These are phyloP conservation scores for Rachicladosporium sp. DNA, from an alignment of 2,329 filamentous ascomycete genomes.

Conservation along the genomic window DNA sequence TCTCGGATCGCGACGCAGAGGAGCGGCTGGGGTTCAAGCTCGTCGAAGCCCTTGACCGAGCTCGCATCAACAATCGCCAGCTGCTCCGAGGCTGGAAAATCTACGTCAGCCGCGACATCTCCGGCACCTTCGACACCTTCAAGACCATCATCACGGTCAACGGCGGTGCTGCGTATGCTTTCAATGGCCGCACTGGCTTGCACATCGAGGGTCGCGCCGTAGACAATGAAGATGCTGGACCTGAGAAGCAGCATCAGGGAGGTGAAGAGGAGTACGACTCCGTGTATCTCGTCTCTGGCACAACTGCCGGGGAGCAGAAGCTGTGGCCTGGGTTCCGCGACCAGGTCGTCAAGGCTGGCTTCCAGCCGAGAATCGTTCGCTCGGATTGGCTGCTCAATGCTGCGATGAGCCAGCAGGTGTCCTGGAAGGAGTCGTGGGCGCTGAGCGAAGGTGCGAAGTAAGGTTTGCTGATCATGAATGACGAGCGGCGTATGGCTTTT, in stretches of 20 bases:
- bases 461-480: neutral
- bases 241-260: constrained; percentile 32
- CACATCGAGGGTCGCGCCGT: constrained; percentile 32
- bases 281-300: constrained; percentile 70
- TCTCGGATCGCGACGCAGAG: constrained; percentile 59
- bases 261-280: constrained; percentile 43
- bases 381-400: constrained; percentile 84
- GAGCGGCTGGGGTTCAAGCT: constrained; percentile 58
- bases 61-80: constrained; percentile 61
- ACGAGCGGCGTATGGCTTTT: no score
- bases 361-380: constrained; percentile 67
- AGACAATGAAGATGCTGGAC: constrained; percentile 48
- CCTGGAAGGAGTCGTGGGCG: constrained; percentile 21
- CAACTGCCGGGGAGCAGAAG: constrained; percentile 52
- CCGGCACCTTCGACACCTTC: constrained; percentile 73
- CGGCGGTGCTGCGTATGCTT: constrained; percentile 69
- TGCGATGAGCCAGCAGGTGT: constrained; percentile 73
- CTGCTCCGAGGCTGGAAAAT: constrained; percentile 66
- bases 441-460: constrained; percentile 6
- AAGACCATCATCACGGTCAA: constrained; percentile 78
- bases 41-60: constrained; percentile 53
- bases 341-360: constrained; percentile 65
- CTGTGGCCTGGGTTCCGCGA: constrained; percentile 72
- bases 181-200: constrained; percentile 58
- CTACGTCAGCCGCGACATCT: constrained; percentile 71